These are phyloP conservation scores for Cystobasidium tubakii DNA, from an alignment of 768 basidiomycete species.

Conservation along the genomic window DNA sequence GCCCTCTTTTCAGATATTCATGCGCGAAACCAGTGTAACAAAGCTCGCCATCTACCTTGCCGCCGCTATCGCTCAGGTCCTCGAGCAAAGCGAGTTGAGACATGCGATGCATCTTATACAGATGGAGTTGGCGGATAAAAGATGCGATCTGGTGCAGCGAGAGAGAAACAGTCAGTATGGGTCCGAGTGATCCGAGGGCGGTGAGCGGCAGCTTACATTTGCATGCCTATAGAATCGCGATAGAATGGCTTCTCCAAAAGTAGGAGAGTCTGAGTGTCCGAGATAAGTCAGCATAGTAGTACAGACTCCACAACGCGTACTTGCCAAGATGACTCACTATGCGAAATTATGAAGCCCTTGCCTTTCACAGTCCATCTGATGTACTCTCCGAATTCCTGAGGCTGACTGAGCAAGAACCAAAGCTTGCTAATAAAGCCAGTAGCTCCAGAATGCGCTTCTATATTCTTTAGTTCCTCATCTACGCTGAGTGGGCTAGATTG, in stretches of 20 bases:
- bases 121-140: conserved; percentile 31
- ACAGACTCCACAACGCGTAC: too few species aligned
- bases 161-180: not conserved
- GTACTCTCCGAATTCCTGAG: conserved; percentile 34
- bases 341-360: conserved; percentile 28
- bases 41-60: conserved; percentile 25
- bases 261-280: conserved; percentile 30
- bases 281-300: too few species aligned
- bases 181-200: too few species aligned
- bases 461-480: conserved; percentile 31
- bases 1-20: conserved; percentile 11
- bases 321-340: too few species aligned
- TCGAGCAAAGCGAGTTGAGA: conserved; percentile 32
- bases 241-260: conserved; percentile 28
- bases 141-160: conserved; percentile 10
- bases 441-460: conserved; percentile 28
- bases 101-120: conserved; percentile 34
- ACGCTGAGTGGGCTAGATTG: not conserved
- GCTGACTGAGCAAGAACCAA: conserved; percentile 33
- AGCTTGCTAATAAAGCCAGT: conserved; percentile 23
- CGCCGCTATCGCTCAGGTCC: conserved; percentile 28
- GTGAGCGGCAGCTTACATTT: conserved; percentile 28
- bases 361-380: conserved; percentile 33
- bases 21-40: conserved; percentile 30
- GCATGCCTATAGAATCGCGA: conserved; percentile 34